Evolutionary conservation across 2,329 filamentous ascomycete genomes (phyloP).

Genomic region (Coniella vitis): DNA sequence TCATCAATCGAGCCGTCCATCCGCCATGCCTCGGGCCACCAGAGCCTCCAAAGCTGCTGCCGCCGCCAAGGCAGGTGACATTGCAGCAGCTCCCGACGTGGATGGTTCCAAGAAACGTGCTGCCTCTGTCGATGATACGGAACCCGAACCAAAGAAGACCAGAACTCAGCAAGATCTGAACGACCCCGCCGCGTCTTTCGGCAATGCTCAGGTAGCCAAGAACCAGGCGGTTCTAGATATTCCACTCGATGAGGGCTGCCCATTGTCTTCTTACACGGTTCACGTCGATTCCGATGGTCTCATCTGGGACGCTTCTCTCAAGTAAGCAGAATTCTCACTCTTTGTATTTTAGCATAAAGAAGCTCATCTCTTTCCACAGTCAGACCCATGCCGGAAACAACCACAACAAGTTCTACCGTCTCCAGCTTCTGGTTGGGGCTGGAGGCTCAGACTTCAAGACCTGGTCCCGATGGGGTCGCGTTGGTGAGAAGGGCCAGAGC

Average conservation of each 20-base stretch:
- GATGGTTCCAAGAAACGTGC: constrained; percentile 21
- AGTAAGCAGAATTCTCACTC: constrained; percentile 26
- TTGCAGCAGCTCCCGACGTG: constrained; percentile 3
- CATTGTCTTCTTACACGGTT: constrained; percentile 40
- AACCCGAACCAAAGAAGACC: constrained; percentile 25
- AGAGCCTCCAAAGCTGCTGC: constrained; percentile 11
- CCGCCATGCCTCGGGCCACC: constrained; percentile 5
- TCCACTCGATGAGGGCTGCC: constrained; percentile 43
- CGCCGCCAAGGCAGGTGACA: constrained; percentile 7
- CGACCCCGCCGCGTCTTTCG: constrained; percentile 21
- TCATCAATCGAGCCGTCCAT: not conserved
- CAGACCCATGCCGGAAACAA: constrained; percentile 66
- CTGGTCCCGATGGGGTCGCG: constrained; percentile 78
- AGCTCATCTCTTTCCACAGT: not conserved
- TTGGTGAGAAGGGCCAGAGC: constrained; percentile 52
- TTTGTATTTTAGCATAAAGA: not conserved
- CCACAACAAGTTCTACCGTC: constrained; percentile 77
- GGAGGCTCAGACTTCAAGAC: constrained; percentile 40
- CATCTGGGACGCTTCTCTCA: constrained; percentile 74
- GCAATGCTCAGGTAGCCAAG: constrained; percentile 40
- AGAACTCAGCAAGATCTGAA: constrained; percentile 25
- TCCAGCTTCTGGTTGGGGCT: constrained; percentile 49
- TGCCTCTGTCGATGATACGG: constrained; percentile 14
- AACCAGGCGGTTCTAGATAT: constrained; percentile 35
- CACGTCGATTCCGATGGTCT: constrained; percentile 59